Conservation (phyloP, 108 stramenopile species). For the Mayamaea pseudoterrestris region DNA sequence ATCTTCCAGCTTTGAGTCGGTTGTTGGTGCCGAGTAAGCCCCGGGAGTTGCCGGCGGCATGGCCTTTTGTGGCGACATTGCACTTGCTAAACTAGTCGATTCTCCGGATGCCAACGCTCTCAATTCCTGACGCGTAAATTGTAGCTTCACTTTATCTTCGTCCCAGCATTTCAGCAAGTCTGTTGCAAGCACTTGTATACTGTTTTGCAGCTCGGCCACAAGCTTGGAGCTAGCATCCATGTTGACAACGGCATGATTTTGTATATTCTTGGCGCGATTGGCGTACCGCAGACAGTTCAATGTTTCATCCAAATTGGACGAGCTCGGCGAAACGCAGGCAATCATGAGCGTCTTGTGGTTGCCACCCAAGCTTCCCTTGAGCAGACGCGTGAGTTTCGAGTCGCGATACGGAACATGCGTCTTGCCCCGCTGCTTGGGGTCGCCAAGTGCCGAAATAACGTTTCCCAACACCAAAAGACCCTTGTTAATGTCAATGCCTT, state of each 20-base stretch:
- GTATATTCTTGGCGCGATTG: constrained; percentile 95
- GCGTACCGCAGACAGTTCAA: constrained; percentile 93
- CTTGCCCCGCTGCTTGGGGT: constrained; percentile 49
- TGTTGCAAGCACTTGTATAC: constrained; percentile 36
- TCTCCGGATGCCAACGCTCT: too few relatives aligned
- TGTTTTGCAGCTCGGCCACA: constrained; percentile 24
- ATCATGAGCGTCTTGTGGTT: constrained; percentile 98
- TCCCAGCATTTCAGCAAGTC: constrained; percentile 38
- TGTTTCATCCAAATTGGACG: constrained; percentile 79
- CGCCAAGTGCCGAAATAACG: constrained; percentile 90
- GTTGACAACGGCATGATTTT: constrained; percentile 73
- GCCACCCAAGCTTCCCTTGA: constrained; percentile 86
- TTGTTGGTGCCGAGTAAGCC: too few relatives aligned
- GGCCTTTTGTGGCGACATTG: too few relatives aligned
- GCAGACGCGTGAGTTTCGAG: constrained; percentile 79
- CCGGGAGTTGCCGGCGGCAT: too few relatives aligned
- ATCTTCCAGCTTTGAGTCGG: constrained; percentile 22
- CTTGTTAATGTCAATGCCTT: constrained; percentile 96
- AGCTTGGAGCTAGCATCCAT: constrained; percentile 45
- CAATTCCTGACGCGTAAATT: constrained; percentile 26
- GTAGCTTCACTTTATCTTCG: constrained; percentile 17
- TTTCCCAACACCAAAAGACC: constrained; percentile 93
- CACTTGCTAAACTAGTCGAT: too few relatives aligned
- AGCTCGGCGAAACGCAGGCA: constrained; percentile 82
- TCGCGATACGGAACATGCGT: constrained; percentile 93